A percentile compares a stretch with the other conserved stretches of the same genome.
These are phyloP conservation scores for Aspergillus kassunensis DNA, from an alignment of 495 filamentous ascomycete genomes.

Conservation along the genomic window DNA sequence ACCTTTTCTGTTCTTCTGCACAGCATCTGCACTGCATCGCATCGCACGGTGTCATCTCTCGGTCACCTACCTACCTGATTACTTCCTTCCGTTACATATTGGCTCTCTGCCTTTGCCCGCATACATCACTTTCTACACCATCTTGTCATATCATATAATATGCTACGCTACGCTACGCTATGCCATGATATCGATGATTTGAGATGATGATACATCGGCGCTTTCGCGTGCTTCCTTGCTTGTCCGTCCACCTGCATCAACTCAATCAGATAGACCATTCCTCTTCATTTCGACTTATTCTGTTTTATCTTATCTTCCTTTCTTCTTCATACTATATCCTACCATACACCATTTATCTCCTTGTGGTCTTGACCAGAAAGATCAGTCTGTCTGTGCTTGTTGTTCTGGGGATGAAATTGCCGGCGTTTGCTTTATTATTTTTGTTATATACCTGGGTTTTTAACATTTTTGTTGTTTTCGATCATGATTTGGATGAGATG, in stretches of 20 bases:
- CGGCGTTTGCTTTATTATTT: constrained; percentile 1
- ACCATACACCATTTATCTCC: not conserved
- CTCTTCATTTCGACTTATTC: not conserved
- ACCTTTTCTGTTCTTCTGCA: not conserved
- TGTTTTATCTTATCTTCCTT: not conserved
- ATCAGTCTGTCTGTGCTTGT: no score
- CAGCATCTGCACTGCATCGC: constrained; percentile 1
- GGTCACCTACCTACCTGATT: not conserved
- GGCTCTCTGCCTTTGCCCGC: not conserved
- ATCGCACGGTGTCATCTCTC: constrained; percentile 5
- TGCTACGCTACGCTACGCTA: not conserved
- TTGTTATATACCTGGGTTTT: constrained; percentile 14
- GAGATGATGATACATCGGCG: no score
- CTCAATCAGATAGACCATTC: constrained; percentile 1
- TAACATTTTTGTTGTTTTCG: no score
- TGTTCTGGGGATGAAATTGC: not conserved
- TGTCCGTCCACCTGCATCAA: not conserved
- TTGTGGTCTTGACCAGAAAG: not conserved
- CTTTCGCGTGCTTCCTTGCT: not conserved
- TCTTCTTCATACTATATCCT: not conserved
- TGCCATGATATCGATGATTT: not conserved
- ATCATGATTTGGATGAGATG: no score
- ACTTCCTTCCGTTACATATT: not conserved
- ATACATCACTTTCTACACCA: not conserved
- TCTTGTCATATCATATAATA: no score